Evolutionary conservation across 179 eudicot species (phyloP).

Genomic region (Silene noctiflora): DNA sequence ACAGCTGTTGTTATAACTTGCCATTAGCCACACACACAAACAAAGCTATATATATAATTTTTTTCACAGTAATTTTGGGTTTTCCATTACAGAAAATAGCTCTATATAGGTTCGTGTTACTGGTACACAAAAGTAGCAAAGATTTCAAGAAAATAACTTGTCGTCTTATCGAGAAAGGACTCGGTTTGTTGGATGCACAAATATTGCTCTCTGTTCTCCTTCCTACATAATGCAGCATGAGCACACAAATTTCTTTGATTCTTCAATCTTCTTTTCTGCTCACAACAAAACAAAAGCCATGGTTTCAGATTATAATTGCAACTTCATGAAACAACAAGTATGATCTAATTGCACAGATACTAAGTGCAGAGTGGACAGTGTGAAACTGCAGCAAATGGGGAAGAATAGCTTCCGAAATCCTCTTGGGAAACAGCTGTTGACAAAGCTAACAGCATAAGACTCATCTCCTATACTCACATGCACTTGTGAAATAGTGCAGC

Average conservation of each 20-base stretch:
- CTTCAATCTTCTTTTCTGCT: constrained; percentile 49
- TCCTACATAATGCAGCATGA: constrained; percentile 47
- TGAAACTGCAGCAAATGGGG: too few species aligned
- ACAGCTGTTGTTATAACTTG: constrained; percentile 12
- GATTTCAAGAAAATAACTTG: constrained; percentile 33
- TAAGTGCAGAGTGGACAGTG: too few species aligned
- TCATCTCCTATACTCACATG: too few species aligned
- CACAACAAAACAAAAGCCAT: background rate
- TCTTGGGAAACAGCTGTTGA: background rate
- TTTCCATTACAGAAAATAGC: constrained; percentile 40
- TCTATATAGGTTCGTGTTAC: constrained; percentile 37
- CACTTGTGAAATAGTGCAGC: too few species aligned
- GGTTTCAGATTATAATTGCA: background rate
- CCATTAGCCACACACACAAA: constrained; percentile 23
- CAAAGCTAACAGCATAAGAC: too few species aligned
- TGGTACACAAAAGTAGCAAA: constrained; percentile 28
- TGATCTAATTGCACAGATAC: background rate
- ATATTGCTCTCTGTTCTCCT: constrained; percentile 16
- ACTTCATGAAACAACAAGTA: background rate
- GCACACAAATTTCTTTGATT: constrained; percentile 42
- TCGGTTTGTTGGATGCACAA: constrained; percentile 21
- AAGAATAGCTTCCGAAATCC: background rate
- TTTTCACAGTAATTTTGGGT: constrained; percentile 36
- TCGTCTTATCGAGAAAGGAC: constrained; percentile 17
- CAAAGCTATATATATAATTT: constrained; percentile 26